These are phyloP conservation scores for Nicotiana obtusifolia DNA, from an alignment of 257 asterid species.

Conservation along the genomic window DNA sequence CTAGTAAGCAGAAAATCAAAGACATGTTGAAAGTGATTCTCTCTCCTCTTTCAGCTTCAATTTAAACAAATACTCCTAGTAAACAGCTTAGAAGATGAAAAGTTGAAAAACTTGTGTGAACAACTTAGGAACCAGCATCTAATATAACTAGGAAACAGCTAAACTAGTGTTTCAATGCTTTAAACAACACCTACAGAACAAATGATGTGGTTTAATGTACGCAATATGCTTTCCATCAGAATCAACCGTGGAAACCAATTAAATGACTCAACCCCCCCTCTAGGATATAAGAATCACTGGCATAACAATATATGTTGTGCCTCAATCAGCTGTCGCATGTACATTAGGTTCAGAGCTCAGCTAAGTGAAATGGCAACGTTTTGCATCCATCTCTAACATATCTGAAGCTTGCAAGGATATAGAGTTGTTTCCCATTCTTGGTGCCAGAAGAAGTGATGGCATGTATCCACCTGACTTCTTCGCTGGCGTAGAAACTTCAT, in stretches of 20 bases:
- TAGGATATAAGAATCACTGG: not conserved
- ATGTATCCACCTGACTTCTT: slow-evolving; percentile 88
- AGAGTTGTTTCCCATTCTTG: slow-evolving; percentile 35
- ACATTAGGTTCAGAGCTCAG: slow-evolving; percentile 55
- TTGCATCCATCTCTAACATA: slow-evolving; percentile 25
- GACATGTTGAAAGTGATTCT: not conserved
- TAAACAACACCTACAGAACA: slow-evolving; percentile 4
- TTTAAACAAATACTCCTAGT: slow-evolving; percentile 1
- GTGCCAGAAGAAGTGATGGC: slow-evolving; percentile 64
- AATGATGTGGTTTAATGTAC: not conserved
- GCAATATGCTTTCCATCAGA: not conserved
- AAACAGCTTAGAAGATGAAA: not conserved
- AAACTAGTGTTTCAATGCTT: not conserved
- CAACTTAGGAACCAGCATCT: not conserved
- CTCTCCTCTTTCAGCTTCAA: not conserved
- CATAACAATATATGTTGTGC: not conserved
- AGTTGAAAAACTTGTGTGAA: not conserved
- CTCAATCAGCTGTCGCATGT: not conserved
- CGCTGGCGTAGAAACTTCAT: slow-evolving; percentile 92
- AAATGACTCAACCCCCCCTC: not conserved
- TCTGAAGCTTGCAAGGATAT: slow-evolving; percentile 11
- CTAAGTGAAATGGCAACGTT: slow-evolving; percentile 38
- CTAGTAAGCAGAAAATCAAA: not conserved
- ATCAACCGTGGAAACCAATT: not conserved
- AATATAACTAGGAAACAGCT: not conserved